phyloP scores from a whole-genome alignment of 2,329 filamentous ascomycete species.

The Penicillium thymicola region DNA sequence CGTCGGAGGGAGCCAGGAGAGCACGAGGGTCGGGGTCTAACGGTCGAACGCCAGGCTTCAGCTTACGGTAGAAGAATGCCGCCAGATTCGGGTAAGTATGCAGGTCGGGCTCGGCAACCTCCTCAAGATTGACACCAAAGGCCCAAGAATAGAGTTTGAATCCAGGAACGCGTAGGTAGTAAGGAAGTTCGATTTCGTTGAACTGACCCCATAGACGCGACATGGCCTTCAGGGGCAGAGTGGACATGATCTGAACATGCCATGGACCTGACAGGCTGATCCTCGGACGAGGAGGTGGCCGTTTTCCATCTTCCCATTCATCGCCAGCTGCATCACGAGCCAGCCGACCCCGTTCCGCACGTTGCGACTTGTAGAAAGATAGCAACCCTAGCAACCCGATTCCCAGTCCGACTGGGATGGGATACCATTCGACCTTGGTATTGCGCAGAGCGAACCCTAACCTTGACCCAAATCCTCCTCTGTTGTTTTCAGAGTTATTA shows the following conservation, averaged over 20 bases:
- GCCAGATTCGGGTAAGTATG: conserved; percentile 89
- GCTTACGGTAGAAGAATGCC: conserved; percentile 91
- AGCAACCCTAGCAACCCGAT: conserved; percentile 78
- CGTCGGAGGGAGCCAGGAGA: conserved; percentile 84
- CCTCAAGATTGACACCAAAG: conserved; percentile 86
- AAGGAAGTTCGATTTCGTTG: conserved; percentile 84
- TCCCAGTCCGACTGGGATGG: conserved; percentile 81
- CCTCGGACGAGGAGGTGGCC: conserved; percentile 54
- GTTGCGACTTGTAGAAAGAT: conserved; percentile 74
- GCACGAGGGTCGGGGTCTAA: conserved; percentile 78
- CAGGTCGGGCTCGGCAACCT: conserved; percentile 84
- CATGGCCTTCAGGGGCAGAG: conserved; percentile 82
- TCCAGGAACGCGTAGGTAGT: conserved; percentile 80
- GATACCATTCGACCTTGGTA: conserved; percentile 80
- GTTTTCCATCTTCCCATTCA: conserved; percentile 35
- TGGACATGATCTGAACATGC: conserved; percentile 93
- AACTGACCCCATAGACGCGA: conserved; percentile 87
- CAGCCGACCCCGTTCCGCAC: conserved; percentile 46
- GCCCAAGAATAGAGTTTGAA: conserved; percentile 89
- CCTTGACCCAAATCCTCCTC: conserved; percentile 56
- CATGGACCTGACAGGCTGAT: conserved; percentile 83
- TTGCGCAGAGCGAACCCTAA: conserved; percentile 57
- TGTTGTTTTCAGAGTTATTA: conserved; percentile 32
- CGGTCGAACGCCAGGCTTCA: conserved; percentile 84
- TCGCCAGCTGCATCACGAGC: conserved; percentile 47